phyloP scores from a whole-genome alignment of 2,329 filamentous ascomycete species.

The Cladosporium sp. region DNA sequence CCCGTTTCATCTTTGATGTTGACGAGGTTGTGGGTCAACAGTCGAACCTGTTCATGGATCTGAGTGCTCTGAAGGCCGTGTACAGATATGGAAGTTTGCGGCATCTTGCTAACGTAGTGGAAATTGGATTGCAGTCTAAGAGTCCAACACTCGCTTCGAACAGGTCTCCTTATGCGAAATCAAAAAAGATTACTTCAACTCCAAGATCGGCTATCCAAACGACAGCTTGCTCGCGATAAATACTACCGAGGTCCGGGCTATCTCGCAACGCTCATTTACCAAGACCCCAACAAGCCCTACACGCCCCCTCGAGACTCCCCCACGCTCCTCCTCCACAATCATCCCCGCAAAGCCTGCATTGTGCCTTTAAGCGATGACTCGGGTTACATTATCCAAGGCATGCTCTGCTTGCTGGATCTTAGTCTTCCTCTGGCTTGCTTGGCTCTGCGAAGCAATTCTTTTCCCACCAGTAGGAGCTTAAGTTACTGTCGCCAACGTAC shows the following conservation, averaged over 20 bases:
- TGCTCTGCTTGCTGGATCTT: background rate
- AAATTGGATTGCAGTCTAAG: background rate
- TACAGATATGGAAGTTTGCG: slow-evolving; percentile 26
- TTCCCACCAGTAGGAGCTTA: slow-evolving; percentile 3
- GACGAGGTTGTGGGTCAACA: slow-evolving; percentile 68
- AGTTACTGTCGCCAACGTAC: background rate
- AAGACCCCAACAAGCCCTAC: background rate
- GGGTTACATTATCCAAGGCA: slow-evolving; percentile 7
- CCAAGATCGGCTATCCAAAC: background rate
- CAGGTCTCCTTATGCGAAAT: background rate
- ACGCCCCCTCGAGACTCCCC: background rate
- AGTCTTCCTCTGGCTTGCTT: slow-evolving; percentile 12
- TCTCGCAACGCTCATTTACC: background rate
- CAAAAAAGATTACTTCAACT: background rate
- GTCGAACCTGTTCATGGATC: slow-evolving; percentile 54
- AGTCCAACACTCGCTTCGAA: background rate
- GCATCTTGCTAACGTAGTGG: slow-evolving; percentile 31
- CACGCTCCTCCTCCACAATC: background rate
- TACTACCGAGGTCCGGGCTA: slow-evolving; percentile 6
- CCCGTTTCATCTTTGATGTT: slow-evolving; percentile 73
- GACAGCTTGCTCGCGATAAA: background rate
- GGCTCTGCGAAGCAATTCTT: slow-evolving; percentile 6
- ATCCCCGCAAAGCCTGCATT: too few relatives aligned
- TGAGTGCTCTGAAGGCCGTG: slow-evolving; percentile 38
- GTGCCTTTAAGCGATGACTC: background rate